A percentile compares a stretch with the other conserved stretches of the same genome.
Evolutionary conservation across 2,329 filamentous ascomycete species (phyloP).

Genomic region (Thielaviopsis punctulata): DNA sequence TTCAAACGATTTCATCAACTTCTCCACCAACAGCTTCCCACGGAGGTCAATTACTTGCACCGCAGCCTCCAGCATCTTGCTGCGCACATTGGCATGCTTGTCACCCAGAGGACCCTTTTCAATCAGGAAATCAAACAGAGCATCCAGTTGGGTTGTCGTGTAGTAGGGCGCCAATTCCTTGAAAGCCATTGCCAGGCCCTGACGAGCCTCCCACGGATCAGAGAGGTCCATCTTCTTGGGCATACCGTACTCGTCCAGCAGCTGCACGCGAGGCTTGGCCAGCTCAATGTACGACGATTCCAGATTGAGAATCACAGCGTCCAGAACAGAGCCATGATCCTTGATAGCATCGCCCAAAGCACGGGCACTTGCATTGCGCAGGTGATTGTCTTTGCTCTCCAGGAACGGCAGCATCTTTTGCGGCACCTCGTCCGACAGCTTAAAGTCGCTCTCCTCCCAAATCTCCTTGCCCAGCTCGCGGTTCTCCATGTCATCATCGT

Average conservation of each 20-base stretch:
- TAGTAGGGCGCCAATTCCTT: constrained; percentile 62
- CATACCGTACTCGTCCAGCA: constrained; percentile 89
- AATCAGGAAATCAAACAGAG: constrained; percentile 73
- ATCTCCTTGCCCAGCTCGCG: constrained; percentile 68
- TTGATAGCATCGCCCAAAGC: constrained; percentile 60
- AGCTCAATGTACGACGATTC: constrained; percentile 58
- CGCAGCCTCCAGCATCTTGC: constrained; percentile 84
- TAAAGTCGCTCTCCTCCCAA: constrained; percentile 84
- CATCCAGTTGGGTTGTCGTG: constrained; percentile 49
- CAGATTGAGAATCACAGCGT: constrained; percentile 45
- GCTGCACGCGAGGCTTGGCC: constrained; percentile 64
- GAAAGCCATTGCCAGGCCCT: constrained; percentile 77
- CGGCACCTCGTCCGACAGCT: constrained; percentile 48
- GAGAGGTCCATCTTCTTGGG: constrained; percentile 71
- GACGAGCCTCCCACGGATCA: constrained; percentile 81
- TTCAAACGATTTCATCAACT: constrained; percentile 85
- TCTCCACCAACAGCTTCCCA: constrained; percentile 68
- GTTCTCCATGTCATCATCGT: constrained; percentile 83
- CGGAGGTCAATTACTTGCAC: constrained; percentile 64
- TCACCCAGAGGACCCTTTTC: constrained; percentile 78
- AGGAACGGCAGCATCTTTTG: constrained; percentile 60
- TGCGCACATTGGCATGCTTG: constrained; percentile 55
- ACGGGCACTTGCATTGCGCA: constrained; percentile 68
- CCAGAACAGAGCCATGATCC: constrained; percentile 40
- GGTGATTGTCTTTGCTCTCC: constrained; percentile 60